Evolutionary conservation across 192 early-diverging fungal genomes (phyloP).

Genomic region (Linnemannia schmuckeri): DNA sequence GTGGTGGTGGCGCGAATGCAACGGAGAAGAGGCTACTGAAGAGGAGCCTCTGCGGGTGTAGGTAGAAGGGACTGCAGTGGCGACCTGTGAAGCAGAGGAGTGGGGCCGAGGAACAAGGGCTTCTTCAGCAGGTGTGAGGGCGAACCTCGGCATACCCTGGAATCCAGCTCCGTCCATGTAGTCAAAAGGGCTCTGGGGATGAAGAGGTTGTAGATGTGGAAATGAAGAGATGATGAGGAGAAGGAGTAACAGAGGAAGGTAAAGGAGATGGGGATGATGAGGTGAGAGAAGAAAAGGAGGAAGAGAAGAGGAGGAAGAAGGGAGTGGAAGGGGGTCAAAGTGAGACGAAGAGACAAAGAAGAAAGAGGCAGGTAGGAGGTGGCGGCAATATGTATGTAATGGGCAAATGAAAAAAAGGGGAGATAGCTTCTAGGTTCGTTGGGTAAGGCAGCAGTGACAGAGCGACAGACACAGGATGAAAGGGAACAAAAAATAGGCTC

Average conservation of each 20-base stretch:
- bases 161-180: slow-evolving; percentile 19
- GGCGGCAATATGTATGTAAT: background rate
- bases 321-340: background rate
- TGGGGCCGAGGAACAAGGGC: slow-evolving; percentile 39
- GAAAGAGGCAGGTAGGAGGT: background rate
- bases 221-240: background rate
- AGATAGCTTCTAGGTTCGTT: background rate
- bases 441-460: background rate
- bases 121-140: slow-evolving; percentile 46
- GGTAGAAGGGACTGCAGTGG: slow-evolving; percentile 26
- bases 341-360: background rate
- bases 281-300: background rate
- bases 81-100: slow-evolving; percentile 45
- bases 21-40: background rate
- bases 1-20: slow-evolving; percentile 2
- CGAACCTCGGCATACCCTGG: slow-evolving; percentile 41
- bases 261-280: background rate
- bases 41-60: slow-evolving; percentile 18
- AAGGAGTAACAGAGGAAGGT: background rate
- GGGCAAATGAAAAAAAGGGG: too few species aligned
- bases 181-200: background rate
- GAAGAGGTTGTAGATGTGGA: background rate
- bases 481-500: background rate
- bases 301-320: background rate
- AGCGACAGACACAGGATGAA: background rate